Evolutionary conservation across 2,329 filamentous ascomycete species (phyloP).

Genomic region (Ceratocystis huliohia): DNA sequence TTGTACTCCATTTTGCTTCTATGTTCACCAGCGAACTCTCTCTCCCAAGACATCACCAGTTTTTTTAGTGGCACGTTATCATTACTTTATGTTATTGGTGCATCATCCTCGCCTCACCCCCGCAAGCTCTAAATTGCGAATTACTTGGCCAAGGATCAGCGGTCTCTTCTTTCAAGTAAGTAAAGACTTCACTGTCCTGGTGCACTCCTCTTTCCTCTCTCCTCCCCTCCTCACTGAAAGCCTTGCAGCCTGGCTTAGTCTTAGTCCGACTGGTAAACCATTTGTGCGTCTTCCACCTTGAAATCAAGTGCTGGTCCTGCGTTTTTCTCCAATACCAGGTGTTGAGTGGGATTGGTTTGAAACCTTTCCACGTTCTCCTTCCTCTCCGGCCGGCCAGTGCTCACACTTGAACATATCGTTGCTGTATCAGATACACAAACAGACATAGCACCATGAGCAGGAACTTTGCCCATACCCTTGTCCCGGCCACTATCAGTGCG

Average conservation of each 20-base stretch:
- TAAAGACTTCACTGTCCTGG: not conserved
- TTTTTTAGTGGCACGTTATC: too few relatives aligned
- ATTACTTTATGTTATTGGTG: too few relatives aligned
- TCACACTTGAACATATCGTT: not conserved
- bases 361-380: not conserved
- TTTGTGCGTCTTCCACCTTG: not conserved
- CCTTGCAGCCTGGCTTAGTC: not conserved
- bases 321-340: not conserved
- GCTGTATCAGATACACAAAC: not conserved
- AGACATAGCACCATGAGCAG: not conserved
- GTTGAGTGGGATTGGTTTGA: not conserved
- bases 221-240: not conserved
- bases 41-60: too few relatives aligned
- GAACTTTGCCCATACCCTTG: not conserved
- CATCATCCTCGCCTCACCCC: too few relatives aligned
- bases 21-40: too few relatives aligned
- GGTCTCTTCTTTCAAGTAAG: not conserved
- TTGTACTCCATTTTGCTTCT: too few relatives aligned
- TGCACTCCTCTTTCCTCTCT: not conserved
- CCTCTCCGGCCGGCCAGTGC: not conserved
- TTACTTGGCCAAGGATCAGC: not conserved
- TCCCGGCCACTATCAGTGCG: slow-evolving; percentile 12
- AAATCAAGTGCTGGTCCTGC: not conserved
- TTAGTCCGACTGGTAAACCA: not conserved
- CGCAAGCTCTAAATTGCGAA: too few relatives aligned